Base-by-base conservation (phyloP, 169 alveolate species). In the Ichthyophthirius multifiliis region DNA sequence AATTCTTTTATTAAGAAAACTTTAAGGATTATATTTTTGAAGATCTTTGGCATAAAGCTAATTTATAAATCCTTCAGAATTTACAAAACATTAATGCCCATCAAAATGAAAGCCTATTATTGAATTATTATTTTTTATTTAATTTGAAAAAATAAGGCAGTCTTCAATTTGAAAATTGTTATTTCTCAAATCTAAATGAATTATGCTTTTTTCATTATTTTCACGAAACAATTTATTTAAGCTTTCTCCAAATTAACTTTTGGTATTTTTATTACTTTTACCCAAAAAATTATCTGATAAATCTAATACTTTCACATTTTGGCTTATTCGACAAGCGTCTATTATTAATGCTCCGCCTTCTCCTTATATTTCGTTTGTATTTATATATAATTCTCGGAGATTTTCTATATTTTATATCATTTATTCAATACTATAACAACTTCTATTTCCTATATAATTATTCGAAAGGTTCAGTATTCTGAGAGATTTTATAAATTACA, bases 231-330 rank as follows among this genome's bases (percentile, higher is more conserved):
- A 55, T 15, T 78, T 75, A 41, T 65, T 78, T 2, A 78, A 67
- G 0, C 55, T 48, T n/a, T 74, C 30, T 12, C 35, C 43, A 43
- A 78, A 63, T 3, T 27, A 23, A 55, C 31, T 39, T n/a, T n/a
- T n/a, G n/a, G n/a, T n/a, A 4, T 37, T 65, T 32, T 41, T 63
- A 1, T 18, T 20, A n/a, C 73, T 45, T 39, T 37, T 16, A 9
- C 84, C 84, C 16, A 78, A 23, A 6, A 63, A 45, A 63, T 78
- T 78, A 35, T 78, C 43, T 7, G 84, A 78, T 41, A 78, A 78
- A 45, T 78, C 84, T 15, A 78, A 34, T 7, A 78, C 84, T 27
- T 65, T 78, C 15, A 78, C 18, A 63, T 43, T 78, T 65, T 67
- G 55, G 65, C 65, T 78, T 7, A 43, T 46, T 65, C 47, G 15